Evolutionary conservation across 2,329 filamentous ascomycete genomes (phyloP).

Genomic region (Scedosporium boydii): DNA sequence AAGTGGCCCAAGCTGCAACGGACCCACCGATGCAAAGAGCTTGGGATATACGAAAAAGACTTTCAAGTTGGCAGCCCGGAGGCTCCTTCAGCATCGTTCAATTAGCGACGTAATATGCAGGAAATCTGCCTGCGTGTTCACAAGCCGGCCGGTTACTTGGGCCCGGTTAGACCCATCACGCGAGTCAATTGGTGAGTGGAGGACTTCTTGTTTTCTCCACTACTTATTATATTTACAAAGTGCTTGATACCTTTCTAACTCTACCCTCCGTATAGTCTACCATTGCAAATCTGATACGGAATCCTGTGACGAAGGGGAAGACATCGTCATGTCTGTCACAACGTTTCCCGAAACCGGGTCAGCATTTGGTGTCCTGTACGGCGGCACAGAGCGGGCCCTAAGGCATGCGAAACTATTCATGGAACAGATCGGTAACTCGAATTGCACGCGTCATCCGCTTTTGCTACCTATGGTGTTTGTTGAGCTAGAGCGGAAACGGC

Average conservation of each 20-base stretch:
- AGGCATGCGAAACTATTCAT: neutral
- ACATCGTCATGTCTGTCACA: neutral
- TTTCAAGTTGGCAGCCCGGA: neutral
- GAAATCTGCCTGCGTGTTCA: neutral
- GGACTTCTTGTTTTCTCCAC: neutral
- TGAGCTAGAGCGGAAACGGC: slow-evolving; percentile 12
- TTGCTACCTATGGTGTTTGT: slow-evolving; percentile 11
- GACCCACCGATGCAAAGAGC: neutral
- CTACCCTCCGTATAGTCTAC: neutral
- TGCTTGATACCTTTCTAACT: neutral
- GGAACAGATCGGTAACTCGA: neutral
- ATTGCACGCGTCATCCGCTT: slow-evolving; percentile 9
- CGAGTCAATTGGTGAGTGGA: neutral
- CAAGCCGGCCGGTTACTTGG: neutral
- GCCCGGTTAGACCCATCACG: neutral
- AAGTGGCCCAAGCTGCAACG: neutral
- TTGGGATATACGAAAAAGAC: neutral
- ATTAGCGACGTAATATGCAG: neutral
- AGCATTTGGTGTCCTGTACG: neutral
- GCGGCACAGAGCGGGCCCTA: neutral
- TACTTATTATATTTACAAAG: neutral
- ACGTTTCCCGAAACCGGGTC: neutral
- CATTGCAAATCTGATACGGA: slow-evolving; percentile 2
- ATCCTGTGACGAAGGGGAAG: neutral
- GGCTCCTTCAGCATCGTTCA: neutral